Evolutionary conservation across 2,329 filamentous ascomycete species (phyloP), one percentile per base, ranked within the genome.

Genomic region (Penicillium sp.): DNA sequence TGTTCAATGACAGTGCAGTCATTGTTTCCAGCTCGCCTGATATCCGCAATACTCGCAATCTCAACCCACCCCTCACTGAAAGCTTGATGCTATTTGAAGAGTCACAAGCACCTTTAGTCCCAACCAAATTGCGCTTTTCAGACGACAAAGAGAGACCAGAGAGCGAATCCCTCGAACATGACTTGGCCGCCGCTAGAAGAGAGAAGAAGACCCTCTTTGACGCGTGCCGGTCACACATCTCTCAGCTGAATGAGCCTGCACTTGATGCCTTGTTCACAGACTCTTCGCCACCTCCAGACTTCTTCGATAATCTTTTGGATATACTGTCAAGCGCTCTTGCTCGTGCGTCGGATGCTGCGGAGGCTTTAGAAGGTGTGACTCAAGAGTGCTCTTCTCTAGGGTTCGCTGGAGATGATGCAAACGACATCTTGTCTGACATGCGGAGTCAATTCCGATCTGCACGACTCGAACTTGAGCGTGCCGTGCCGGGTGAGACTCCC

Each of bases 401-500:
- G 2, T 79, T 79, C 46, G 57, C 68, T 1, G 71, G 70, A 5
- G 36, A 53, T 1, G 67, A 60, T 43, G 56, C 64, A 3, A 53
- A 62, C 9, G 71, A 73, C 14, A 66, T 75, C 18, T 57, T 78
- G 21, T 48, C 62, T 5, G 65, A 72, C 39, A 73, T 79, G 54
- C 69, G 70, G 21, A 58, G 61, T 6, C 68, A 68, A 16, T 78
- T 79, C 56, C 73, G 74, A 9, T 59, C 70, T 31, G 75, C 77
- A 31, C 73, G 77, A 27, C 62, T 79, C 16, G 70, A 75, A 18
- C 68, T 80, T 11, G 77, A 80, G 53, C 67, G 70, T 43, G 59
- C 71, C 3, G 55, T 78, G 8, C 77, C 78, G 6, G 77, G 77
- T 7, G 78, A 79, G 56, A 78, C 72, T 16, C 50, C 69, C 14